Base-by-base conservation (phyloP, 164 flowering plant genomes). In the Kingdonia uniflora region DNA sequence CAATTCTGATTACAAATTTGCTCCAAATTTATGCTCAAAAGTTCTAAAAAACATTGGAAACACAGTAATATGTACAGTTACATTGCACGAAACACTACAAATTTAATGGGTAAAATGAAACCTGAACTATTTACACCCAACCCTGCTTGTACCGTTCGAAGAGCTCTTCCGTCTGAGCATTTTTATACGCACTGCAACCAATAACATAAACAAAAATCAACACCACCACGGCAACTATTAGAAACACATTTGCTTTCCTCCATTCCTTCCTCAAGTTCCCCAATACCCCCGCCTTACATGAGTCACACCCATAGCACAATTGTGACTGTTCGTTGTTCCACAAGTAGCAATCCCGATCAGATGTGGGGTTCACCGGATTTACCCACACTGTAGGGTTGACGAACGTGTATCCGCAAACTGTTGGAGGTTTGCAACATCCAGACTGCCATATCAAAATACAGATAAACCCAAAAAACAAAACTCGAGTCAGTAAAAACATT, bases 391-490 rank as follows among this genome's bases (percentile, higher is more conserved):
- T 84, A n/a, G 98, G 90, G 71, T 72, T 80, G 71, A 84, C 90
- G 42, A 74, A 92, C 39, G 40, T 66, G 65, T 71, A 85, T 5
- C 95, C 95, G 50, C 98, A 92, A 5, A 65, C 58, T 11, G 81
- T 80, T 51, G 98, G 98, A 16, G 98, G 98, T 65, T 92, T 92
- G 52, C 98, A 92, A 35, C 98, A 92, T 50, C 96, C 98, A 25
- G 96, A 81, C 98, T 91, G 87, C 42, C 58, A 45, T n/a, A 41
- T 45, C 15, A 22, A 21, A 17, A 42, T 17, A 41, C 17, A 42
- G 43, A 51, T 14, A 29, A 19, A 35, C 23, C 22, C 51, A 29
- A 16, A n/a, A 23, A 44, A 29, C 39, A 4, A 15, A 46, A 61
- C 21, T 20, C 4, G 23, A 37, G 26, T 35, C 42, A 22, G 1